Evolutionary conservation across 1,284 basidiomycete genomes (phyloP).

Genomic region (Thecaphora thlaspeos): DNA sequence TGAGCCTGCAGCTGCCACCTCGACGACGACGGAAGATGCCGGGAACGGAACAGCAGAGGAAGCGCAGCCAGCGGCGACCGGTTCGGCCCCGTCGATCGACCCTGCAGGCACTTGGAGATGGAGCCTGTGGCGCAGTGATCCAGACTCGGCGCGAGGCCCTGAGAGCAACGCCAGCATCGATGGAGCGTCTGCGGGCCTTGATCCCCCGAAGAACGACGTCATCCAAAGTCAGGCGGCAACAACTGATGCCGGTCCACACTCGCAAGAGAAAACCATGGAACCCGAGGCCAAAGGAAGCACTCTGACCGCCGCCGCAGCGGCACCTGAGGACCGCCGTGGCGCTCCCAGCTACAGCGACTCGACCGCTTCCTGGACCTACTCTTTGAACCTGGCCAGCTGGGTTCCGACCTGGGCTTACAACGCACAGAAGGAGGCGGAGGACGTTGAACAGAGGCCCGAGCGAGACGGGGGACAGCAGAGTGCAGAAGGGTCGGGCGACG

Average conservation of each 20-base stretch:
- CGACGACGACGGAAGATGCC: neutral
- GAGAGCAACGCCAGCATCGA: too few relatives aligned
- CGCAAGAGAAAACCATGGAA: too few relatives aligned
- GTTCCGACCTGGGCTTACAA: slow-evolving; percentile 36
- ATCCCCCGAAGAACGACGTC: slow-evolving; percentile 8
- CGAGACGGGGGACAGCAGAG: neutral
- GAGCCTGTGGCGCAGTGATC: slow-evolving; percentile 20
- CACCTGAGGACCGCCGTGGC: slow-evolving; percentile 3
- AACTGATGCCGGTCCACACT: too few relatives aligned
- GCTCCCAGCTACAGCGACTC: neutral
- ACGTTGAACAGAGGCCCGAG: slow-evolving; percentile 1
- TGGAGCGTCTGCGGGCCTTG: too few relatives aligned
- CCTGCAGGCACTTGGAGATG: slow-evolving; percentile 17
- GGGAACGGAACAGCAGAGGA: neutral
- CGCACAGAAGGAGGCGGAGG: slow-evolving; percentile 13
- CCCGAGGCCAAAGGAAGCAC: too few relatives aligned
- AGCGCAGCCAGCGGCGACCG: too few relatives aligned
- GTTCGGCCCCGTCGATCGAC: too few relatives aligned
- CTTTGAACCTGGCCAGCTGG: slow-evolving; percentile 40
- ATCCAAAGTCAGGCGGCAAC: neutral
- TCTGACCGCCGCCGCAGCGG: too few relatives aligned
- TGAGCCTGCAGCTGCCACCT: neutral
- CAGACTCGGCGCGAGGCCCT: too few relatives aligned
- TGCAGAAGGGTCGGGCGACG: neutral
- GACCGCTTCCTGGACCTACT: slow-evolving; percentile 33